Conservation (phyloP, 23 red algal species). For the Gracilaria caudata region DNA sequence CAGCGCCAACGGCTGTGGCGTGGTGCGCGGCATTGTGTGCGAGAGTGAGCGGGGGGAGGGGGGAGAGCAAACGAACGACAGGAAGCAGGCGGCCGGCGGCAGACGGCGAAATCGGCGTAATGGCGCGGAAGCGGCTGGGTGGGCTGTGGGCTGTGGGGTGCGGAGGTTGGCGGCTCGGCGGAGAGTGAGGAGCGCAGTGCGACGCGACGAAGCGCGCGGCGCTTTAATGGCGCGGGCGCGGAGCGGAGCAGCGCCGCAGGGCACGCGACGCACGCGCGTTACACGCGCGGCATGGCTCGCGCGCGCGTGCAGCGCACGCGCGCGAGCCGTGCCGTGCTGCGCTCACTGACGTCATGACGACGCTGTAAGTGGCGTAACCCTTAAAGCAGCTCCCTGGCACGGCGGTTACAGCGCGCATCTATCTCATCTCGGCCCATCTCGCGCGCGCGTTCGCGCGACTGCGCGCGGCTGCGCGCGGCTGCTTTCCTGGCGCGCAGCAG, state of each 20-base stretch:
- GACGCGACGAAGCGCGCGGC: neutral
- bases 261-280: neutral
- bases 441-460: no score
- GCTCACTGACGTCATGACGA: neutral
- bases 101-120: neutral
- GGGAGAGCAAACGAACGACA: no score
- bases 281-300: neutral
- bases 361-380: neutral
- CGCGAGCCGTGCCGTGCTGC: neutral
- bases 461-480: no score
- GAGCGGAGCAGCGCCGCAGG: neutral
- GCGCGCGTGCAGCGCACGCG: conserved; percentile 2
- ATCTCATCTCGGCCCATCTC: no score
- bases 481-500: no score
- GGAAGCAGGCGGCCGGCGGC: neutral
- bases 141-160: no score
- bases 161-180: no score
- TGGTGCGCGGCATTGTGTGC: conserved; percentile 6
- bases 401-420: neutral
- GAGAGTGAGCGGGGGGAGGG: neutral
- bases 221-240: neutral
- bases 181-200: neutral
- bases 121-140: neutral
- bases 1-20: neutral
- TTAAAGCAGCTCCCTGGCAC: no score